Evolutionary conservation across 2,329 filamentous ascomycete genomes (phyloP).

Genomic region (Leptographium radiaticola): DNA sequence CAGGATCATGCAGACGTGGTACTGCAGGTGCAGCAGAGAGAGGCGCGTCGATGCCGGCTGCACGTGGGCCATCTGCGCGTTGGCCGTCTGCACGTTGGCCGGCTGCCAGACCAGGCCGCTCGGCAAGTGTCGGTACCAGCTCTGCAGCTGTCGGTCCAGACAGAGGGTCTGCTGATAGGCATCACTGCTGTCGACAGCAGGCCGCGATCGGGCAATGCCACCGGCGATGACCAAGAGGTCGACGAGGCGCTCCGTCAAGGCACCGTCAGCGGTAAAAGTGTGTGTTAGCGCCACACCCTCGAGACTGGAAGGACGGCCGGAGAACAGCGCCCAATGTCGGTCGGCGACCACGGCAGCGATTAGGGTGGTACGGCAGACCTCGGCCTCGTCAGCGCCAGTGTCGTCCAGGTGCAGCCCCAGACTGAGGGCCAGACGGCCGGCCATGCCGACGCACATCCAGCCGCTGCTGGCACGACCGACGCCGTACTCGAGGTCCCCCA

Average conservation of each 20-base stretch:
- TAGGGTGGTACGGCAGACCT: slow-evolving; percentile 36
- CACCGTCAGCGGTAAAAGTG: background rate
- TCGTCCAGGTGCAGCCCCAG: slow-evolving; percentile 34
- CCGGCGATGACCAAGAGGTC: slow-evolving; percentile 43
- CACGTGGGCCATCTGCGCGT: slow-evolving; percentile 32
- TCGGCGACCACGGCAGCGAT: slow-evolving; percentile 39
- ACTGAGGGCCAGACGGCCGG: slow-evolving; percentile 31
- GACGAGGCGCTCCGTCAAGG: slow-evolving; percentile 32
- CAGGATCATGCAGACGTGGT: slow-evolving; percentile 38
- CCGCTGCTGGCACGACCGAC: slow-evolving; percentile 39
- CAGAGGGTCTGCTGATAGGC: slow-evolving; percentile 36
- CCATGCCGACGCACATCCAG: slow-evolving; percentile 39
- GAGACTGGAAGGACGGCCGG: slow-evolving; percentile 27
- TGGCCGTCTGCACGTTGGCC: slow-evolving; percentile 30
- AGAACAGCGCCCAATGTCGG: slow-evolving; percentile 41
- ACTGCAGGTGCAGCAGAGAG: slow-evolving; percentile 42
- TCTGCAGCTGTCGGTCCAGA: slow-evolving; percentile 38
- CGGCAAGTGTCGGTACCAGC: slow-evolving; percentile 39
- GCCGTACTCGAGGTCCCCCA: slow-evolving; percentile 40
- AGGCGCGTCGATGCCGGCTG: slow-evolving; percentile 35
- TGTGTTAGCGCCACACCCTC: no score
- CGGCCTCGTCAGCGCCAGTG: slow-evolving; percentile 30
- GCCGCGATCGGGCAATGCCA: slow-evolving; percentile 32
- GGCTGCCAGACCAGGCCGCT: slow-evolving; percentile 34
- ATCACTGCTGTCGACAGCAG: slow-evolving; percentile 25